A percentile compares a stretch with the other conserved stretches of the same genome.
phyloP scores from a whole-genome alignment of 1,284 basidiomycete species.

The Tausonia pullulans region DNA sequence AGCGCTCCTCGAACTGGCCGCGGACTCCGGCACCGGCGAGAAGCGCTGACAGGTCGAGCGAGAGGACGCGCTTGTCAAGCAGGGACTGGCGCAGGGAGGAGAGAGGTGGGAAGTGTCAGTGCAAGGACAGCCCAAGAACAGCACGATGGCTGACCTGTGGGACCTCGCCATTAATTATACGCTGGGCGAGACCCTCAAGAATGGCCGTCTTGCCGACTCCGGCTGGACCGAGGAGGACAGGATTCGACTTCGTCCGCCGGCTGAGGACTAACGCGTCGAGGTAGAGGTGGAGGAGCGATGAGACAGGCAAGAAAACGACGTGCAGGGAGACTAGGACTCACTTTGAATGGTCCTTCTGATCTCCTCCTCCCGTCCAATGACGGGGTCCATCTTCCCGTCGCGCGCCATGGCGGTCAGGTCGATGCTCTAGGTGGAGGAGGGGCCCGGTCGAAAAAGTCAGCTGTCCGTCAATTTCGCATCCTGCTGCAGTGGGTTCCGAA shows the following conservation, averaged over 20 bases:
- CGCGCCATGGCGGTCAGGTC: constrained; percentile 74
- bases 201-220: constrained; percentile 89
- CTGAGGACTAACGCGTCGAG: constrained; percentile 41
- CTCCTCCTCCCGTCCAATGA: constrained; percentile 84
- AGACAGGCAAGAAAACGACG: not conserved
- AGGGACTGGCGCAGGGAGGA: constrained; percentile 45
- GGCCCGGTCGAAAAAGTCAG: not conserved
- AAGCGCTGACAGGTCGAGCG: constrained; percentile 67
- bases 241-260: constrained; percentile 74
- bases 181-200: constrained; percentile 55
- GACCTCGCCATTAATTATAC: constrained; percentile 76
- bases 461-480: not conserved
- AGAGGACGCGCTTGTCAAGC: constrained; percentile 67
- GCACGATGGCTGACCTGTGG: constrained; percentile 54
- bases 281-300: not conserved
- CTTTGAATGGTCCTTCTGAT: constrained; percentile 80
- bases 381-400: constrained; percentile 77
- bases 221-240: constrained; percentile 52
- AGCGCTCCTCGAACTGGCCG: constrained; percentile 85
- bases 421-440: constrained; percentile 44
- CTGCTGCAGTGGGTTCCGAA: not conserved
- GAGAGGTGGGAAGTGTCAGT: not conserved
- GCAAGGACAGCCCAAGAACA: not conserved
- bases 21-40: constrained; percentile 80
- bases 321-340: not conserved